These are phyloP conservation scores for Trichomonascus vanleenenianus DNA, from an alignment of 805 yeast genomes.

Conservation along the genomic window DNA sequence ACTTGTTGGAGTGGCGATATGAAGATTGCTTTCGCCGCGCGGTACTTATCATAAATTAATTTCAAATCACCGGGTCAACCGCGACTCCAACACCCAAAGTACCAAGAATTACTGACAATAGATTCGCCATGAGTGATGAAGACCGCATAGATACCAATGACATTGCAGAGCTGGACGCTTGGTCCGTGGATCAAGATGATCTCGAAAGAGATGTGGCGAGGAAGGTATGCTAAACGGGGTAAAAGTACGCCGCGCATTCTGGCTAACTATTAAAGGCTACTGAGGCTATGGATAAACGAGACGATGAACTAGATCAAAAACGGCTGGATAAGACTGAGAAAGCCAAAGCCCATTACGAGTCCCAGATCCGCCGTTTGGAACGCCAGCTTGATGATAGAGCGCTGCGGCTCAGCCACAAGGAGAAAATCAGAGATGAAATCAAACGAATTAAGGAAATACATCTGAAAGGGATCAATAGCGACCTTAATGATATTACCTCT, in stretches of 20 bases:
- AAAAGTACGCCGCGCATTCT: too few relatives aligned
- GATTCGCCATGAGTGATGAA: too few relatives aligned
- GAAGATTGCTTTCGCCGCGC: too few relatives aligned
- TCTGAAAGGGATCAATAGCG: constrained; percentile 45
- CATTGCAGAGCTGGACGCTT: constrained; percentile 12
- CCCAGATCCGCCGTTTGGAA: constrained; percentile 41
- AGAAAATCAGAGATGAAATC: constrained; percentile 47
- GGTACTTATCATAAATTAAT: too few relatives aligned
- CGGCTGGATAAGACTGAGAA: constrained; percentile 62
- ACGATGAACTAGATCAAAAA: constrained; percentile 63
- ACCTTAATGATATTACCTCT: constrained; percentile 52
- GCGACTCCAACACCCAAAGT: too few relatives aligned
- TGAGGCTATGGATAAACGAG: constrained; percentile 48
- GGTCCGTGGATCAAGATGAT: constrained; percentile 66
- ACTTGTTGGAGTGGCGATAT: too few relatives aligned
- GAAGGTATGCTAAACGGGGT: constrained; percentile 24
- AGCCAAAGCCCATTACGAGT: constrained; percentile 37
- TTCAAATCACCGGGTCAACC: too few relatives aligned
- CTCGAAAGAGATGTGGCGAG: constrained; percentile 66
- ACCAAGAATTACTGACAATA: too few relatives aligned
- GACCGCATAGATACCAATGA: not conserved
- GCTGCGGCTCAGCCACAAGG: constrained; percentile 59
- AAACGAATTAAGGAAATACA: constrained; percentile 42
- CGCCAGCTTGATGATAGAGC: constrained; percentile 42
- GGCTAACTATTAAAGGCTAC: constrained; percentile 42